Conservation (phyloP, 768 basidiomycete species). For the Leccinum arenicola region DNA sequence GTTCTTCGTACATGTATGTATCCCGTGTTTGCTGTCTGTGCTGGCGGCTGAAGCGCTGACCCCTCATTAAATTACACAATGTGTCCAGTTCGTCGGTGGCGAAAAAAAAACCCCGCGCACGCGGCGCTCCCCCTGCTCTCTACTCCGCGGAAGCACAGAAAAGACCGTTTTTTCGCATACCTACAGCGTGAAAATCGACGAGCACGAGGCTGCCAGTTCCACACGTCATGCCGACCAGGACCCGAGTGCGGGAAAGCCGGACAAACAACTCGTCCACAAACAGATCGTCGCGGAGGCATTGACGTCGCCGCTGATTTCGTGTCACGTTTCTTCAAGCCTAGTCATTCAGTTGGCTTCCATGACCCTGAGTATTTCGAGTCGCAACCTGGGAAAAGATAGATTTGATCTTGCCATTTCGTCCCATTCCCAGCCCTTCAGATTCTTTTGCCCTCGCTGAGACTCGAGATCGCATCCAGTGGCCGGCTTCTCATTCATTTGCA, state of each 20-base stretch:
- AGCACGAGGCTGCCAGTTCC: constrained; percentile 43
- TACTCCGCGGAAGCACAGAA: constrained; percentile 60
- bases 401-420: background rate
- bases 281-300: constrained; percentile 71
- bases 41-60: background rate
- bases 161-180: constrained; percentile 71
- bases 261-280: constrained; percentile 45
- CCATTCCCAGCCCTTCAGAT: background rate
- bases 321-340: background rate
- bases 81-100: constrained; percentile 80
- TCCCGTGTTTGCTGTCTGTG: background rate
- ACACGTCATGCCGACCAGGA: background rate
- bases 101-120: constrained; percentile 55
- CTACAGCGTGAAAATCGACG: constrained; percentile 81
- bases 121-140: constrained; percentile 64
- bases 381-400: background rate
- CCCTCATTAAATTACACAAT: too few relatives aligned
- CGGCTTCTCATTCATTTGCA: background rate
- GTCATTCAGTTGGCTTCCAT: background rate
- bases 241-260: background rate
- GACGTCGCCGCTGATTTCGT: constrained; percentile 79
- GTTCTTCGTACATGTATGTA: constrained; percentile 77
- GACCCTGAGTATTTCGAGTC: background rate
- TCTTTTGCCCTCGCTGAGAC: background rate
- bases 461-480: too few relatives aligned